phyloP scores from a whole-genome alignment of 2,329 filamentous ascomycete species.

The Venturia pyrina region DNA sequence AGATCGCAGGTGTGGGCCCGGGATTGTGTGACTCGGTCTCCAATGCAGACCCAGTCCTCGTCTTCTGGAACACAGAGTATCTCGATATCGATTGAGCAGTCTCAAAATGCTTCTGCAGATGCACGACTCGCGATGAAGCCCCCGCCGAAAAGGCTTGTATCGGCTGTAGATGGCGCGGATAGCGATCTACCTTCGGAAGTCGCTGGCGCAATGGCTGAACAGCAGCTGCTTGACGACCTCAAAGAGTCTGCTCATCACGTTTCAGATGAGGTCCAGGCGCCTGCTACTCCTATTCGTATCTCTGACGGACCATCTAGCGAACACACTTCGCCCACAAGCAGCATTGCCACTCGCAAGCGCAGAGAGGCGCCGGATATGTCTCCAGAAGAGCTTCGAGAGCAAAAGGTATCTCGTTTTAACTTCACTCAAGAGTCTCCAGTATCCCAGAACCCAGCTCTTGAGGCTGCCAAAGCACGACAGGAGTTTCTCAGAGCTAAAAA shows the following conservation, averaged over 20 bases:
- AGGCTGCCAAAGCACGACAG: neutral
- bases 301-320: neutral
- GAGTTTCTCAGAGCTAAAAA: neutral
- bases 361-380: neutral
- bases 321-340: neutral
- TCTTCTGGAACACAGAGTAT: neutral
- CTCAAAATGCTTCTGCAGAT: neutral
- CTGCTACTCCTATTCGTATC: neutral
- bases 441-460: constrained; percentile 4
- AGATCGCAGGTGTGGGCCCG: neutral
- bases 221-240: neutral
- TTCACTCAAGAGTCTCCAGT: constrained; percentile 10
- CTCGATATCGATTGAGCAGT: neutral
- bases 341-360: neutral
- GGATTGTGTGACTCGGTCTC: neutral
- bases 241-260: neutral
- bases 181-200: constrained; percentile 1
- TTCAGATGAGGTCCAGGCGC: constrained; percentile 1
- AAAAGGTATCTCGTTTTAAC: constrained; percentile 1
- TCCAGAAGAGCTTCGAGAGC: neutral
- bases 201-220: neutral
- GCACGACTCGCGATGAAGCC: neutral
- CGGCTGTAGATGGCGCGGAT: neutral
- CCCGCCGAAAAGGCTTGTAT: neutral
- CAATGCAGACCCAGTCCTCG: neutral